Base-by-base conservation (phyloP, 2,329 filamentous ascomycete species). In the Apiospora sp. region DNA sequence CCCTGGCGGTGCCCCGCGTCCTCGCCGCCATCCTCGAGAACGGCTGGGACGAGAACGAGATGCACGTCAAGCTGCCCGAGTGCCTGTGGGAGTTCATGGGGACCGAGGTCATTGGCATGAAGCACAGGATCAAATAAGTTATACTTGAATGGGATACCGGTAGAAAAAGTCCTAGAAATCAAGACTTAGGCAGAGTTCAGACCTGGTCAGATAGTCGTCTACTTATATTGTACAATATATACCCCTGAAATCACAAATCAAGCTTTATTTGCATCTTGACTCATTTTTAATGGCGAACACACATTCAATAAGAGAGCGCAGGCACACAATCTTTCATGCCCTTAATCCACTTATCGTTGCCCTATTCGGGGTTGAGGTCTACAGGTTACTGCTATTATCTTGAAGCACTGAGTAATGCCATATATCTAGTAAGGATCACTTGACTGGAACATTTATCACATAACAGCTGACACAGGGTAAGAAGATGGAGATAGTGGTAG, bases 1-100 rank as follows among this genome's bases (percentile, higher is more conserved):
- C 96, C 0, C 86, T 98, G 78, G 96, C 96, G 0, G 92, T 98
- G 49, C 96, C 96, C 4, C 88, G 96, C 70, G 93, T 99, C 16
- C 81, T 99, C 73, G 95, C 96, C 34, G 95, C 95, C 7, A 87
- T 99, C 69, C 81, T 99, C 75, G 96, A 99, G 86, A 94, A 95
- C 78, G 93, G 94, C 0, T 99, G 95, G 93, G 90, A 96, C 78
- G 92, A 95, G 78, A 79, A 86, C 34, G 87, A 86, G 27, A 87
- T 86, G 78, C 89, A 88, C 1, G 93, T 98, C 10, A 85, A 86
- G 1, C 89, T 99, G 8, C 96, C 96, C 0, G 90, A 94, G 82
- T 93, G 92, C 24, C 82, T 99, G 80, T 87, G 92, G 79, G 90
- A 90, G 30, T 98, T 92, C 88, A 98, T 99, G 95, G 92, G 92